Evolutionary conservation across 2,329 filamentous ascomycete species (phyloP), one percentile per base, ranked within the genome.

Genomic region (Dothideomycetes sp.): DNA sequence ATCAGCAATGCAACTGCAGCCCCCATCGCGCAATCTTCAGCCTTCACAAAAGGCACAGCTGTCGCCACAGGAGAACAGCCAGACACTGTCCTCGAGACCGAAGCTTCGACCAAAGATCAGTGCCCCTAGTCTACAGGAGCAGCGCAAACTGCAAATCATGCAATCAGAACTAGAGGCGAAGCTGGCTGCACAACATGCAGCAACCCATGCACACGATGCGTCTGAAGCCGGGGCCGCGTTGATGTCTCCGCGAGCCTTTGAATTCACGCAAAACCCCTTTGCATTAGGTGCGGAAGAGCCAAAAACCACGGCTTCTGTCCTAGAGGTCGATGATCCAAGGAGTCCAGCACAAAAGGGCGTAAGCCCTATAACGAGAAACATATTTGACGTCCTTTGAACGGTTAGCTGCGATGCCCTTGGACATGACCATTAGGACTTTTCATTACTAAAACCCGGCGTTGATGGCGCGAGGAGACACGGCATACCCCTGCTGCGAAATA

Each of bases 331-430:
- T 11, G 81, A 88, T 54, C 84, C 84, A 11, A 66, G 84, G 49
- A 87, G 82, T 55, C 83, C 83, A 12, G 79, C 81, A 0, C 83
- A 80, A 10, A 76, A 74, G 52, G 82, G 83, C 30, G 80, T 82
- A 56, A 77, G 76, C 42, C 81, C 83, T 3, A 87, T 89, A 45
- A 76, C 79, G 37, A 70, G 83, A 41, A 87, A 80, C 43, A 89
- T 89, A 52, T 80, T 84, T 56, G 82, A 87, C 52, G 67, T 86
- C 37, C 65, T 88, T 59, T 87, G 69, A 71, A 11, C 4, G 14
- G 17, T 19, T 31, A 15, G 15, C n/a, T n/a, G 14, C 14, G 7
- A n/a, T 32, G 11, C 14, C 30, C n/a, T 32, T 8, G n/a, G 7
- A 32, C 15, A 5, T 16, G 8, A 32, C 12, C 7, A 8, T 8